Percentiles rank a stretch among this genome's conserved stretches.
phyloP scores from a whole-genome alignment of 2,329 filamentous ascomycete genomes.

The Claviceps arundinis region DNA sequence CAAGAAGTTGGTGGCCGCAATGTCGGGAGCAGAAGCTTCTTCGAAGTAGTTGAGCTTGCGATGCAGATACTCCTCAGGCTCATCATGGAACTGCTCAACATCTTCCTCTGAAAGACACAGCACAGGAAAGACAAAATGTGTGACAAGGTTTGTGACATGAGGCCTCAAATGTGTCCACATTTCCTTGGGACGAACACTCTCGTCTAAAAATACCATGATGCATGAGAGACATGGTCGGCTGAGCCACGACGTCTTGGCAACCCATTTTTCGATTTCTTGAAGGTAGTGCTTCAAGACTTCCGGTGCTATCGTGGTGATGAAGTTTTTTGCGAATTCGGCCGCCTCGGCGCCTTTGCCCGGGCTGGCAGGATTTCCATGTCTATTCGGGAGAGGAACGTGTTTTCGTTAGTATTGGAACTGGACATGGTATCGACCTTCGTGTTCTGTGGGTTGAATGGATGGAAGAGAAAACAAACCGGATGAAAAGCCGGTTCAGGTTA shows the following conservation, averaged over 20 bases:
- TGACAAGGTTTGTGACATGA: conserved; percentile 84
- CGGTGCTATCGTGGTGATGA: conserved; percentile 81
- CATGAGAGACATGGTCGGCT: conserved; percentile 90
- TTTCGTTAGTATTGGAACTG: not conserved
- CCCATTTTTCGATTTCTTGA: conserved; percentile 93
- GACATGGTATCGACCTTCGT: not conserved
- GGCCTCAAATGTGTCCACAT: conserved; percentile 94
- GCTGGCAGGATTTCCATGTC: conserved; percentile 77
- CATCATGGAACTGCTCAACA: conserved; percentile 82
- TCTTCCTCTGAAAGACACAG: conserved; percentile 88
- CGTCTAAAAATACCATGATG: conserved; percentile 88
- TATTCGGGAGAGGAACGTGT: conserved; percentile 20
- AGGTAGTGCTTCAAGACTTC: conserved; percentile 95
- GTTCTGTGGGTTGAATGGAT: not conserved
- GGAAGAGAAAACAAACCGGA: conserved; percentile 45
- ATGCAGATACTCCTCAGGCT: conserved; percentile 93
- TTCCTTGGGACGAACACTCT: conserved; percentile 91
- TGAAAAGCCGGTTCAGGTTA: conserved; percentile 89
- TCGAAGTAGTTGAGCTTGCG: conserved; percentile 97
- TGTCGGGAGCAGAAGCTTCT: conserved; percentile 87
- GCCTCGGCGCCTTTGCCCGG: conserved; percentile 66
- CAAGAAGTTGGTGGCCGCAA: conserved; percentile 92
- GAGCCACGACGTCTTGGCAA: conserved; percentile 84
- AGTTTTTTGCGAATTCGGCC: conserved; percentile 73
- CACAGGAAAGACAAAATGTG: conserved; percentile 90